phyloP scores from a whole-genome alignment of 2,329 filamentous ascomycete species.

The Aspergillus phoenicis region DNA sequence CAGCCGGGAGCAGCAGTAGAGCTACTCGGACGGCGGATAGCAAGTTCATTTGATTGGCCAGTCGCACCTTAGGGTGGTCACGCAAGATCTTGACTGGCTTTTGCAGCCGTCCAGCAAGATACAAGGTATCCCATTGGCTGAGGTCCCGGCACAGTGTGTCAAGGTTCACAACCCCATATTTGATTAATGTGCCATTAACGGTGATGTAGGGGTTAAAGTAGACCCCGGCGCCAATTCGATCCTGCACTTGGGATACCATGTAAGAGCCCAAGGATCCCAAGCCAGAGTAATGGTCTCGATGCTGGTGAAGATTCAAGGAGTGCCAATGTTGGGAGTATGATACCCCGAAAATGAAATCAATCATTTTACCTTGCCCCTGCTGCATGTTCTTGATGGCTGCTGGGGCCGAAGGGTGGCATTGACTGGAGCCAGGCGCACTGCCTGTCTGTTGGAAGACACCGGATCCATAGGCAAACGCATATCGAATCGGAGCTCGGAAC shows the following conservation, averaged over 20 bases:
- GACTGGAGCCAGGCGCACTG: slow-evolving; percentile 41
- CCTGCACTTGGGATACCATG: slow-evolving; percentile 81
- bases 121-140: slow-evolving; percentile 88
- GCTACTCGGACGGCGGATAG: slow-evolving; percentile 89
- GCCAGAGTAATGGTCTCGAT: slow-evolving; percentile 89
- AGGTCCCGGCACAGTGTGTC: slow-evolving; percentile 86
- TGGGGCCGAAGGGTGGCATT: slow-evolving; percentile 76
- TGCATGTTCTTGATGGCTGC: slow-evolving; percentile 81
- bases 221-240: slow-evolving; percentile 85
- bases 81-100: slow-evolving; percentile 98
- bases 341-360: slow-evolving; percentile 97
- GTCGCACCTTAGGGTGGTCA: slow-evolving; percentile 86
- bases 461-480: slow-evolving; percentile 96
- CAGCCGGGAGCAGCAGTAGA: slow-evolving; percentile 77
- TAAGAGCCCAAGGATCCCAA: slow-evolving; percentile 82
- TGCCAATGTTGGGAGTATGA: slow-evolving; percentile 97
- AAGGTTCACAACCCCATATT: slow-evolving; percentile 95
- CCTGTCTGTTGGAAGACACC: slow-evolving; percentile 86
- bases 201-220: slow-evolving; percentile 98
- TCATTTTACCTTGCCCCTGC: slow-evolving; percentile 88
- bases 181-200: slow-evolving; percentile 93
- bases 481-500: slow-evolving; percentile 89
- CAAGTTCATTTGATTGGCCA: slow-evolving; percentile 95
- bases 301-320: slow-evolving; percentile 83
- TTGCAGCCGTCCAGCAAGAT: slow-evolving; percentile 92